phyloP scores from a whole-genome alignment of 163 green algal species.

The Smithsoniella earleae region DNA sequence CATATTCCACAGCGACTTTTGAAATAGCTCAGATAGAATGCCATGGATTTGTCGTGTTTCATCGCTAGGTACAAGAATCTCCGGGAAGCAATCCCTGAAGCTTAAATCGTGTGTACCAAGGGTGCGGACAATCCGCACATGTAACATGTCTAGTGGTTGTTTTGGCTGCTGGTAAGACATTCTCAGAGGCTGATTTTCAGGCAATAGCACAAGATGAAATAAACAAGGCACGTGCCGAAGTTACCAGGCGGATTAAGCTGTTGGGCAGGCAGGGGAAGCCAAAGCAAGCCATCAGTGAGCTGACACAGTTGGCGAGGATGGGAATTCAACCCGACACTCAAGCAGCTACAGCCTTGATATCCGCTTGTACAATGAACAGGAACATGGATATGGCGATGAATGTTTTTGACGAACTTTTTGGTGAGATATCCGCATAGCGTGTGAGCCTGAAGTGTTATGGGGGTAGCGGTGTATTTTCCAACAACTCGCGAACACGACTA shows the following conservation, averaged over 20 bases:
- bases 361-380: conserved; percentile 52
- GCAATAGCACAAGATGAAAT: conserved; percentile 15
- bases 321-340: conserved; percentile 67
- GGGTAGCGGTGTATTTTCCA: not conserved
- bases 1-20: too few species aligned
- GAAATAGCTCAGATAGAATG: too few species aligned
- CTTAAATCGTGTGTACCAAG: too few species aligned
- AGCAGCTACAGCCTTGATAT: conserved; percentile 65
- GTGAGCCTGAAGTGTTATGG: not conserved
- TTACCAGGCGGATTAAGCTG: conserved; percentile 52
- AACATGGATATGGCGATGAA: conserved; percentile 70
- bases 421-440: conserved; percentile 34
- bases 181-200: not conserved
- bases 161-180: too few species aligned
- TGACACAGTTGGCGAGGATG: conserved; percentile 54
- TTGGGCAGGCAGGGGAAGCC: conserved; percentile 47
- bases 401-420: conserved; percentile 78
- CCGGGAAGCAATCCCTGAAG: too few species aligned
- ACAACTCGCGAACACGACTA: not conserved
- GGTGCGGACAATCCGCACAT: too few species aligned
- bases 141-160: too few species aligned
- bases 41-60: too few species aligned
- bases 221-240: conserved; percentile 35
- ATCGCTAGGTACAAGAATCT: too few species aligned
- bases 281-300: conserved; percentile 56